A percentile compares a stretch with the other conserved stretches of the same genome.
phyloP scores from a whole-genome alignment of 1,139 yeast species.

The Zygosaccharomyces sapae region DNA sequence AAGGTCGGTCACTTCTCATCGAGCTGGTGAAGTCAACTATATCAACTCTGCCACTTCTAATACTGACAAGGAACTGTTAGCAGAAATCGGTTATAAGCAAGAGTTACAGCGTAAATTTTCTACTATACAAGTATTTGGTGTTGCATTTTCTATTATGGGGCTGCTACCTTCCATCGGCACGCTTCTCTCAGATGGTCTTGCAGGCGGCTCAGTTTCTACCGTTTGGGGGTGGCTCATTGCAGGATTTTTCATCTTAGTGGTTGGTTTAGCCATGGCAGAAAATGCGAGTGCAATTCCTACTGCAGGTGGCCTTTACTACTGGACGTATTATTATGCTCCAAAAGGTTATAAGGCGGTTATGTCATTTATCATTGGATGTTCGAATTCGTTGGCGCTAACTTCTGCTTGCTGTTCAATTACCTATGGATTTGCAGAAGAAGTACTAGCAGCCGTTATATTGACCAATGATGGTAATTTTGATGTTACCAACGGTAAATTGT shows the following conservation, averaged over 20 bases:
- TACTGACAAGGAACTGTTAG: slow-evolving; percentile 46
- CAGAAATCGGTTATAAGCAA: slow-evolving; percentile 52
- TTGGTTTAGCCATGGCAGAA: slow-evolving; percentile 63
- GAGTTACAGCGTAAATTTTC: slow-evolving; percentile 47
- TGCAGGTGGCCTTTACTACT: slow-evolving; percentile 65
- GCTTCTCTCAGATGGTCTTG: slow-evolving; percentile 38
- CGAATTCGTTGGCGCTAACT: slow-evolving; percentile 55
- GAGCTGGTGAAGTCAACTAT: slow-evolving; percentile 28
- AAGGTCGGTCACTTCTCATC: slow-evolving; percentile 16
- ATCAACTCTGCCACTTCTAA: slow-evolving; percentile 23
- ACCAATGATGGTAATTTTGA: slow-evolving; percentile 46
- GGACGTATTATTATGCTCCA: slow-evolving; percentile 57
- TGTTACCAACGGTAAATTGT: slow-evolving; percentile 46
- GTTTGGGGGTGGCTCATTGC: slow-evolving; percentile 73
- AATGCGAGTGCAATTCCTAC: slow-evolving; percentile 69
- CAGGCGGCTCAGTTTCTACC: slow-evolving; percentile 54
- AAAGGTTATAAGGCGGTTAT: slow-evolving; percentile 41
- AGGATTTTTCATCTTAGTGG: slow-evolving; percentile 52
- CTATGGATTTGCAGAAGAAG: slow-evolving; percentile 55
- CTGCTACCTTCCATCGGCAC: slow-evolving; percentile 47
- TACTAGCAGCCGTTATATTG: slow-evolving; percentile 50
- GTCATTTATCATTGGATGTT: slow-evolving; percentile 55
- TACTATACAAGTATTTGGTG: slow-evolving; percentile 47
- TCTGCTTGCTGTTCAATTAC: slow-evolving; percentile 56
- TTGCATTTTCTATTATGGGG: slow-evolving; percentile 53